Evolutionary conservation across 2,329 filamentous ascomycete species (phyloP).

Genomic region (Calcarisporium arbuscula): DNA sequence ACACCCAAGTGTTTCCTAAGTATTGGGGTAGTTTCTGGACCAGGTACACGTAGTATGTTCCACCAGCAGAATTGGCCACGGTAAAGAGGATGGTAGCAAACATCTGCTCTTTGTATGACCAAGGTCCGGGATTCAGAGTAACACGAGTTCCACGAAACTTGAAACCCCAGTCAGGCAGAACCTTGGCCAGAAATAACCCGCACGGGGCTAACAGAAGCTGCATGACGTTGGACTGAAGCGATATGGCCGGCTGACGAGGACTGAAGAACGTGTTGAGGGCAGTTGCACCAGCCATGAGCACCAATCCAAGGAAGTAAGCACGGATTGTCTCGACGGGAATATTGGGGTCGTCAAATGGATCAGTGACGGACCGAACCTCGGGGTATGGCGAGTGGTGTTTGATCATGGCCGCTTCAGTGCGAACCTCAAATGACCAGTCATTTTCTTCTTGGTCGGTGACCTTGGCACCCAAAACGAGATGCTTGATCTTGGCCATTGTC

Average conservation of each 20-base stretch:
- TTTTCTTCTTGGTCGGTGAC: too few relatives aligned
- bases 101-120: constrained; percentile 49
- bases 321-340: constrained; percentile 32
- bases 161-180: constrained; percentile 35
- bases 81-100: constrained; percentile 48
- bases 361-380: constrained; percentile 32
- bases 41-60: constrained; percentile 39
- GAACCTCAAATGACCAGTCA: constrained; percentile 29
- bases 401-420: constrained; percentile 28
- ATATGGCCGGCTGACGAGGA: constrained; percentile 19
- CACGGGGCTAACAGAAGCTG: constrained; percentile 37
- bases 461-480: constrained; percentile 29
- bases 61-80: constrained; percentile 33
- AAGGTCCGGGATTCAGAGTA: constrained; percentile 40
- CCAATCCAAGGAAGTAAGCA: constrained; percentile 34
- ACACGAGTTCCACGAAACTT: too few relatives aligned
- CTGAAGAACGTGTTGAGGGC: constrained; percentile 20
- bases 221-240: constrained; percentile 30
- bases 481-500: constrained; percentile 31
- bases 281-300: constrained; percentile 15
- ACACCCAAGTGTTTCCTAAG: not conserved
- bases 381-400: constrained; percentile 33
- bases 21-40: constrained; percentile 30
- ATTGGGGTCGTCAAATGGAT: constrained; percentile 24
- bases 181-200: constrained; percentile 29